Evolutionary conservation across 345 rosid genomes (phyloP), one percentile per base, ranked within the genome.

Genomic region (Citrus sp.): DNA sequence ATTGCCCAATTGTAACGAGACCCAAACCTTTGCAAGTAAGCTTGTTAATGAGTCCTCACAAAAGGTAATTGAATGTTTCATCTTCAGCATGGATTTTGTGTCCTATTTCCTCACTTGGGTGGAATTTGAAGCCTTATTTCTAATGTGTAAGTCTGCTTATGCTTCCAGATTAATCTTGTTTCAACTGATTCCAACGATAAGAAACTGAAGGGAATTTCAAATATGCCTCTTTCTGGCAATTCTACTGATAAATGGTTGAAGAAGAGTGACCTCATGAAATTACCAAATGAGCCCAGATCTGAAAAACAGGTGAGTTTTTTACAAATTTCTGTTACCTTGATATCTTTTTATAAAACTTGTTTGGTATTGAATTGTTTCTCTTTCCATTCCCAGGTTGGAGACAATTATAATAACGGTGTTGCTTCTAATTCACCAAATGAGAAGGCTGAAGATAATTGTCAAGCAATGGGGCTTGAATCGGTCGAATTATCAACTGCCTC

Each of bases 21-120:
- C 65, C 40, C 76, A 71, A 58, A 72, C 60, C 55, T 24, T 60
- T 66, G 67, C 77, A 59, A 24, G 68, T 80, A 27, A 78, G 69
- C 81, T 54, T 60, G 77, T 7, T 7, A 55, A 55, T 49, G 81
- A 75, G 79, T 63, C 78, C 42, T 80, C 83, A 65, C 80, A 74
- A 64, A 81, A 84, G 90, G 95, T 94, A 82, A 81, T 32, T 81
- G 38, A 77, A 54, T 77, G 76, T 80, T 76, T 75, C 60, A 9
- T 65, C 46, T 54, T 49, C 12, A 56, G 32, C 21, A 7, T 25
- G 60, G 51, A 21, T 49, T 70, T 7, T 34, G 55, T 27, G 59
- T 35, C 4, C 72, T 74, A 54, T 73, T 68, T 22, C 34, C 32
- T 64, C 67, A 38, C 21, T 21, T 32, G 55, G 34, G 62, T 76